Evolutionary conservation across 2,329 filamentous ascomycete genomes (phyloP), one percentile per base, ranked within the genome.

Genomic region (Endothia cerciana): DNA sequence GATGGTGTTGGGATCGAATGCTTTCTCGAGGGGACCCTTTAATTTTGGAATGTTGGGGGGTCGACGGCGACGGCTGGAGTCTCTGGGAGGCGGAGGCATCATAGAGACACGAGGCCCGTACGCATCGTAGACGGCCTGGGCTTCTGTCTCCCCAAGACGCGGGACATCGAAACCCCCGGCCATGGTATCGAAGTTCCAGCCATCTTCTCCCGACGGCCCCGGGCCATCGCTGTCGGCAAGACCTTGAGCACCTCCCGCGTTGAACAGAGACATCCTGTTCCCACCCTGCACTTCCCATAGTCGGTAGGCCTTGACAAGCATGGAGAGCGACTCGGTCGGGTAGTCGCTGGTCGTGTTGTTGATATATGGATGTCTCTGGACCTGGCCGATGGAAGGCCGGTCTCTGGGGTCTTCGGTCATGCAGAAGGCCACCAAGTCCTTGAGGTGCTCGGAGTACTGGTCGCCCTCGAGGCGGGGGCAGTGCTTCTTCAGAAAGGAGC

Each of bases 221-320:
- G 57, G 51, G 22, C 41, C 51, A 8, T 83, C 80, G 19, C 78
- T 72, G 60, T 77, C 77, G 22, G 25, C 41, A 1, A 82, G 80
- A 1, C 79, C 82, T 67, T 87, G 85, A 1, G 87, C 87, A 66
- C 87, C 88, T 30, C 85, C 84, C 3, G 82, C 77, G 10, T 83
- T 82, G 70, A 90, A 90, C 0, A 90, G 79, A 22, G 88, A 90
- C 69, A 85, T 86, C 59, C 91, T 85, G 70, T 86, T 87, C 38
- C 91, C 91, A 30, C 91, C 91, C 71, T 87, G 85, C 15, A 88
- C 84, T 75, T 94, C 91, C 91, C 91, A 94, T 25, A 88, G 73
- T 73, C 88, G 90, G 77, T 91, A 94, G 22, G 87, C 88, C 68
- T 87, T 86, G 13, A 94, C 89, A 1, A 94, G 81, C 66, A 87